These are phyloP conservation scores for Trametes cingulata DNA, from an alignment of 768 basidiomycete species.

Conservation along the genomic window DNA sequence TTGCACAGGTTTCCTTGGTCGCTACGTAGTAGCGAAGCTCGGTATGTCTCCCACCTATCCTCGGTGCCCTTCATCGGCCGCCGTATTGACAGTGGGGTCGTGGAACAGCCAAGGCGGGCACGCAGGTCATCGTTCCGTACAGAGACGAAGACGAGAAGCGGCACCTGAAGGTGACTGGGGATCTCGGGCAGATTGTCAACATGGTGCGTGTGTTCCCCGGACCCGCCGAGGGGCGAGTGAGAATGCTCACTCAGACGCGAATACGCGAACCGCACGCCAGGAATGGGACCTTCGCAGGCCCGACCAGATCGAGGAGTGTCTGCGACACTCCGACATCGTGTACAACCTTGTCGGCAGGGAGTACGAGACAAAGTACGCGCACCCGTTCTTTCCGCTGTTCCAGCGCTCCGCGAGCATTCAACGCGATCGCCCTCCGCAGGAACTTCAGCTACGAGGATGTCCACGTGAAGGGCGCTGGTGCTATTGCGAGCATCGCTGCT, in stretches of 20 bases:
- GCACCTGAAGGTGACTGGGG: conserved; percentile 89
- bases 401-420: conserved; percentile 9
- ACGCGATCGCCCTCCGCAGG: conserved; percentile 42
- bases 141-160: conserved; percentile 93
- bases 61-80: not conserved
- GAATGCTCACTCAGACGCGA: not conserved
- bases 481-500: conserved; percentile 82
- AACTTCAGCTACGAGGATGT: conserved; percentile 86
- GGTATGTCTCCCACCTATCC: conserved; percentile 49
- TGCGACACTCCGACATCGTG: conserved; percentile 93
- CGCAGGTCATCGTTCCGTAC: conserved; percentile 93
- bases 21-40: conserved; percentile 92
- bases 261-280: conserved; percentile 40
- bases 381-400: conserved; percentile 3
- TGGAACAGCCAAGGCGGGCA: conserved; percentile 77
- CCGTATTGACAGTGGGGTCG: not conserved
- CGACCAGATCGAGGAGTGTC: conserved; percentile 88
- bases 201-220: conserved; percentile 57
- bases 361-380: conserved; percentile 87
- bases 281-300: conserved; percentile 96
- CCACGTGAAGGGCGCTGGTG: conserved; percentile 78
- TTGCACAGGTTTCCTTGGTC: conserved; percentile 91
- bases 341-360: conserved; percentile 95
- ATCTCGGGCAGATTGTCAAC: conserved; percentile 93
- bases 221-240: conserved; percentile 18